A percentile compares a stretch with the other conserved stretches of the same genome.
Conservation (phyloP, 1,284 basidiomycete species). For the Microbotryum saponariae region DNA sequence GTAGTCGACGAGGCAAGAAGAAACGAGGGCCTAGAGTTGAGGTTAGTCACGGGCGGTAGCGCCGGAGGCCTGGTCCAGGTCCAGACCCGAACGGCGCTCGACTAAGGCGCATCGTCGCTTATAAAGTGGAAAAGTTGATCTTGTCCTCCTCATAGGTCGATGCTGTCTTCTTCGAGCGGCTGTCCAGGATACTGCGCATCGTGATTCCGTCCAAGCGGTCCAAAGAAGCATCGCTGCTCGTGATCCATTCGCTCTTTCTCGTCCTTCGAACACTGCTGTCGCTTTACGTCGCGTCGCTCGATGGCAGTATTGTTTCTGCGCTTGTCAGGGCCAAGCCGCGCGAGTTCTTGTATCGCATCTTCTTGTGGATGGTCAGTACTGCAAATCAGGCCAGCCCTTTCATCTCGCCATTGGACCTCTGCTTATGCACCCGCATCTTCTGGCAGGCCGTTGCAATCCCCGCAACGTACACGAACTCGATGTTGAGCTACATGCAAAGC, state of each 20-base stretch:
- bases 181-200: slow-evolving; percentile 70
- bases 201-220: slow-evolving; percentile 79
- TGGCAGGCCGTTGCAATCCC: slow-evolving; percentile 32
- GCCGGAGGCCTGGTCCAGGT: no score
- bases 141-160: slow-evolving; percentile 56
- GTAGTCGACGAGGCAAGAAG: slow-evolving; percentile 23
- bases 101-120: not conserved
- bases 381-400: not conserved
- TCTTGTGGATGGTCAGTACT: slow-evolving; percentile 64
- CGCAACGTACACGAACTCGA: slow-evolving; percentile 90
- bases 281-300: slow-evolving; percentile 89
- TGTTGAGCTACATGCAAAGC: slow-evolving; percentile 88
- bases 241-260: slow-evolving; percentile 76
- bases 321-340: slow-evolving; percentile 79
- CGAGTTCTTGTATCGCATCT: slow-evolving; percentile 75
- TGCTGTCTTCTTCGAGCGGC: slow-evolving; percentile 75
- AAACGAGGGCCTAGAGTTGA: slow-evolving; percentile 25
- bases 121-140: no score
- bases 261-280: slow-evolving; percentile 83
- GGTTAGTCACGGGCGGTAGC: slow-evolving; percentile 3
- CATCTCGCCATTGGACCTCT: not conserved
- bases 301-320: slow-evolving; percentile 89
- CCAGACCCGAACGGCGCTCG: not conserved
- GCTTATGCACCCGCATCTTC: not conserved
- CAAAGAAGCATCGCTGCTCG: slow-evolving; percentile 76